These are phyloP conservation scores for Vanrija sp. DNA, from an alignment of 1,284 basidiomycete species.

Conservation along the genomic window DNA sequence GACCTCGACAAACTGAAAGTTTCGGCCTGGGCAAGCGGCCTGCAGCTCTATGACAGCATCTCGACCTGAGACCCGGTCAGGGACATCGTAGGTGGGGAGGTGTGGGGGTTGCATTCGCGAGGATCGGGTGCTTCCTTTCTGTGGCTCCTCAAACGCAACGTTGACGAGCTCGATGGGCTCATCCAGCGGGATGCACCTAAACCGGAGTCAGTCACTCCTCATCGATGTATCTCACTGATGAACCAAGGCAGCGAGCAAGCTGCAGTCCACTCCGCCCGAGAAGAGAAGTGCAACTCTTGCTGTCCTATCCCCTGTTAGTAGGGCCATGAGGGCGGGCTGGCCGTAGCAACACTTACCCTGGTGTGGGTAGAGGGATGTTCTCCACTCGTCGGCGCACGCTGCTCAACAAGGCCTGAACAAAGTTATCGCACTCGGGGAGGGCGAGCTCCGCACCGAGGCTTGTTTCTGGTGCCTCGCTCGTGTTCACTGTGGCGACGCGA, in stretches of 20 bases:
- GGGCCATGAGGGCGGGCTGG: not conserved
- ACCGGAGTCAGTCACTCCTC: not conserved
- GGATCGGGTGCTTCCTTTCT: conserved; percentile 28
- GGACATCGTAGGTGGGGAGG: conserved; percentile 58
- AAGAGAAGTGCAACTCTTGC: conserved; percentile 82
- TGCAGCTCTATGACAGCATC: conserved; percentile 72
- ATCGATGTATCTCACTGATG: conserved; percentile 56
- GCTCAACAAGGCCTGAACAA: conserved; percentile 6
- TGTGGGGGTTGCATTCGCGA: not conserved
- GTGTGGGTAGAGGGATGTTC: conserved; percentile 46
- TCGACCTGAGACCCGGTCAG: conserved; percentile 79
- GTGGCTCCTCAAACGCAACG: conserved; percentile 92
- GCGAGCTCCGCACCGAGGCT: no score
- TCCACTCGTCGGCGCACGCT: conserved; percentile 50
- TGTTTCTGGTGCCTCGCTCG: not conserved
- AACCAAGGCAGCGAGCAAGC: conserved; percentile 73
- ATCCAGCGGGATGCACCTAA: conserved; percentile 62
- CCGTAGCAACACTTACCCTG: conserved; percentile 12
- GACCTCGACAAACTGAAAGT: conserved; percentile 89
- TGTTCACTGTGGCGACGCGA: conserved; percentile 25
- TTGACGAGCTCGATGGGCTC: conserved; percentile 93
- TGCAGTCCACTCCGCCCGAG: conserved; percentile 93
- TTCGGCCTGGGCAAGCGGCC: conserved; percentile 64
- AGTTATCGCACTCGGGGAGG: not conserved
- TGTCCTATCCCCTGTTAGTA: conserved; percentile 8